Evolutionary conservation across 148 eudicot species (phyloP).

Genomic region (Camellia granthamiana): DNA sequence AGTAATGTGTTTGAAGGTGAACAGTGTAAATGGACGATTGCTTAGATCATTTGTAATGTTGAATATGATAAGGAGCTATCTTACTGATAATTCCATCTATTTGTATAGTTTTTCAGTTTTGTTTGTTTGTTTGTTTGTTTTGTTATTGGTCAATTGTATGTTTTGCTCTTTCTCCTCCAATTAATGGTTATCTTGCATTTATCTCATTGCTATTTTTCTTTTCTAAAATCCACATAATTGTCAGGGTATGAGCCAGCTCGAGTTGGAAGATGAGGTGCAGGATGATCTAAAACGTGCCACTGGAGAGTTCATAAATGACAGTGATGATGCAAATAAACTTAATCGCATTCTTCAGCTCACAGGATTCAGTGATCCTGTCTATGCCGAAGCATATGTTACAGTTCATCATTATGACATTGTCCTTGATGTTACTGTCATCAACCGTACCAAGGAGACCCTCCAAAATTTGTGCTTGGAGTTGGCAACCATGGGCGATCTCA

Average conservation of each 20-base stretch:
- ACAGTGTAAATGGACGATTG: neutral
- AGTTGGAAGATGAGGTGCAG: slow-evolving; percentile 94
- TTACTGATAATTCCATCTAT: neutral
- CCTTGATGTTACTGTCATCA: slow-evolving; percentile 91
- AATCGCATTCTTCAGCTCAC: slow-evolving; percentile 95
- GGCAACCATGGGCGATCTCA: slow-evolving; percentile 98
- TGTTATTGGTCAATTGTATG: neutral
- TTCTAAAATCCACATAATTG: slow-evolving; percentile 8
- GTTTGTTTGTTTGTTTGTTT: neutral
- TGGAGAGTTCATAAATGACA: slow-evolving; percentile 81
- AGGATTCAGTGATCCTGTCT: slow-evolving; percentile 93
- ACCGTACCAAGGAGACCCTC: slow-evolving; percentile 89
- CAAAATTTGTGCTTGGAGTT: slow-evolving; percentile 94
- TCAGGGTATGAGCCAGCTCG: slow-evolving; percentile 97
- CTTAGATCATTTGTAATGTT: neutral
- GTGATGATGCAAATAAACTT: slow-evolving; percentile 79
- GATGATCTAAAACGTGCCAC: slow-evolving; percentile 97
- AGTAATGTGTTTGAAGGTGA: neutral
- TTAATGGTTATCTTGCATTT: neutral
- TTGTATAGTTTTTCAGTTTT: no score
- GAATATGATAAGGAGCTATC: neutral
- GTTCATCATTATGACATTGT: slow-evolving; percentile 98
- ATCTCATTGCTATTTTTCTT: neutral
- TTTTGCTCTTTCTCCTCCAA: neutral
- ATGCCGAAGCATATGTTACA: slow-evolving; percentile 98